Conservation (phyloP, 2,329 filamentous ascomycete species). For the Scytalidium lignicola region DNA sequence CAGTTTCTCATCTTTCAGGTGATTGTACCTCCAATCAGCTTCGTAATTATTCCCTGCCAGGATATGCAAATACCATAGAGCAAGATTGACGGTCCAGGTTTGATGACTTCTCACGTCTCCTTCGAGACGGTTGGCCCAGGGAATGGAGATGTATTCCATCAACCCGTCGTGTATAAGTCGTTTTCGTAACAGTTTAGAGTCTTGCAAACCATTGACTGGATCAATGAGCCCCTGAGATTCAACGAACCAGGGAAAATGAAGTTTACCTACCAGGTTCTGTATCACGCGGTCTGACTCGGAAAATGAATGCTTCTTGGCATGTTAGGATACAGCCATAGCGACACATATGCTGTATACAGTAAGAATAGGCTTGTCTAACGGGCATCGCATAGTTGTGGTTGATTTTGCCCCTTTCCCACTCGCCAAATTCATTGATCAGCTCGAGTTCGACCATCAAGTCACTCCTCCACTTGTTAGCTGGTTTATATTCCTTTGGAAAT, state of each 20-base stretch:
- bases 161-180: not conserved
- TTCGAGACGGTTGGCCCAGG: not conserved
- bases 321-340: slow-evolving; percentile 1
- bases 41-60: not conserved
- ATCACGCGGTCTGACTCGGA: not conserved
- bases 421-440: not conserved
- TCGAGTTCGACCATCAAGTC: not conserved
- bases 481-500: not conserved
- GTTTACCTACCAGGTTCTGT: not conserved
- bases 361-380: not conserved
- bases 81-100: not conserved
- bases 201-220: not conserved
- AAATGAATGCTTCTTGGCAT: not conserved
- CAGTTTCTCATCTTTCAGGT: not conserved
- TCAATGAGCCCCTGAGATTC: not conserved
- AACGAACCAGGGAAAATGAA: not conserved
- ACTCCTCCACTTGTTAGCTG: not conserved
- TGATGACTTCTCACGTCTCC: not conserved
- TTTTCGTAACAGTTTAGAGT: not conserved
- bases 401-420: not conserved
- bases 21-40: not conserved
- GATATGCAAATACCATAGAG: not conserved
- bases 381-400: not conserved
- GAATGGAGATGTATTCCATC: not conserved
- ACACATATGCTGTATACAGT: not conserved